Evolutionary conservation across 306 rosid species (phyloP), one percentile per base, ranked within the genome.

Genomic region (Urtica urens): DNA sequence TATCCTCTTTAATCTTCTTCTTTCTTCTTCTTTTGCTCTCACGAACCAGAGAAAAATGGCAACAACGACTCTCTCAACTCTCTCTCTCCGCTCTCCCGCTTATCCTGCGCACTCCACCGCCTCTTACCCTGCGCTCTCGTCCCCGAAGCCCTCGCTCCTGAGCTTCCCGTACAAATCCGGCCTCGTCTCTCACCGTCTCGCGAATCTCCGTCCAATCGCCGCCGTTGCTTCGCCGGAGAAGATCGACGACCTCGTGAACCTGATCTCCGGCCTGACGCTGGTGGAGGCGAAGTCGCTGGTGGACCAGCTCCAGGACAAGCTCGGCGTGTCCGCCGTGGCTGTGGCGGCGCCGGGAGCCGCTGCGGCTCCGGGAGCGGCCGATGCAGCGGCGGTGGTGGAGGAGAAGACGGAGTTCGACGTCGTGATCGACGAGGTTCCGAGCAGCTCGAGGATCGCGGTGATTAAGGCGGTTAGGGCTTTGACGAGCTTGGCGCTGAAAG

Each of bases 321-420:
- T 88, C 7, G 96, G 96, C 10, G 96, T 88, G 35, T 57, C 93
- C n/a, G 85, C 96, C 4, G 90, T 93, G 0, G 59, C 96, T 7
- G 77, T 81, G 23, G 95, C 96, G 1, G 93, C 96, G 3, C 77
- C 70, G 1, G 83, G 81, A 1, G 81, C 51, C 0, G 82, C 41
- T 0, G 95, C 58, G 0, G 80, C 54, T 0, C 75, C 83, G 0
- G 69, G 37, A 0, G 72, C 58, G 0, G 81, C 41, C 0, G 94
- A 56, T 0, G 75, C 21, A 1, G 68, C 75, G 0, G 79, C 46
- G 10, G 59, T 34, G 3, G 46, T 64, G 10, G 96, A 78, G 76
- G 96, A 88, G 74, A 81, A 88, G 76, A 88, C 96, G 12, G 96
- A 88, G 70, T 88, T 88, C 48, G 96, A 88, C 30, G 95, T 88